Percentiles rank a stretch among this genome's conserved stretches.
phyloP scores from a whole-genome alignment of 2,329 filamentous ascomycete genomes.

The Fusarium setosum region DNA sequence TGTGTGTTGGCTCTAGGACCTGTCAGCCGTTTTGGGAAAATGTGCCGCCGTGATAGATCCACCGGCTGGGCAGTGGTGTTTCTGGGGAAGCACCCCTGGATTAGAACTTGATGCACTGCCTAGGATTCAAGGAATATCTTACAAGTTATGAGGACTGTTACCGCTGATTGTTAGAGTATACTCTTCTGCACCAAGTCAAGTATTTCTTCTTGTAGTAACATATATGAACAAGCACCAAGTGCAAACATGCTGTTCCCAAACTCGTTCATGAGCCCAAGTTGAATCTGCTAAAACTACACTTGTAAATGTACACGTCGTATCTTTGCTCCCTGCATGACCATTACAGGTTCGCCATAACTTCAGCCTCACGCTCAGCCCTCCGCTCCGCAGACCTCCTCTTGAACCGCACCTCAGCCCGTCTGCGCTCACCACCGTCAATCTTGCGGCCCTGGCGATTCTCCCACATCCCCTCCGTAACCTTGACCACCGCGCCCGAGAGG shows the following conservation, averaged over 20 bases:
- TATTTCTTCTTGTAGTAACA: background rate
- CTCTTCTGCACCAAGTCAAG: too few relatives aligned
- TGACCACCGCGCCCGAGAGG: slow-evolving; percentile 72
- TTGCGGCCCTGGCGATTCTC: slow-evolving; percentile 88
- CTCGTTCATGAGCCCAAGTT: slow-evolving; percentile 22
- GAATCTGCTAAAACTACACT: slow-evolving; percentile 45
- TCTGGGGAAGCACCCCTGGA: background rate
- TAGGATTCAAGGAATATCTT: background rate
- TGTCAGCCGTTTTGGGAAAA: background rate
- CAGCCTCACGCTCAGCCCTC: slow-evolving; percentile 70
- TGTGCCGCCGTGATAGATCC: background rate
- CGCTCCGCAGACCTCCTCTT: slow-evolving; percentile 86
- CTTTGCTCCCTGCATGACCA: slow-evolving; percentile 24
- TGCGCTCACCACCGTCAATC: slow-evolving; percentile 95
- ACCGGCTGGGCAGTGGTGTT: background rate
- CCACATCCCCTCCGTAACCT: slow-evolving; percentile 89
- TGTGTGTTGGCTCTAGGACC: background rate
- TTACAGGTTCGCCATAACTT: slow-evolving; percentile 49
- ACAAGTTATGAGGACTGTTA: too few relatives aligned
- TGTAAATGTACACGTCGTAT: slow-evolving; percentile 43
- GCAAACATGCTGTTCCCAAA: slow-evolving; percentile 26
- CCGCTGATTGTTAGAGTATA: too few relatives aligned
- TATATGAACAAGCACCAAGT: background rate
- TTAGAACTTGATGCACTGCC: background rate
- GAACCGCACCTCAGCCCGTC: slow-evolving; percentile 85